phyloP scores from a whole-genome alignment of 176 grass and related monocot genomes.

The Bolboschoenus planiculmis region DNA sequence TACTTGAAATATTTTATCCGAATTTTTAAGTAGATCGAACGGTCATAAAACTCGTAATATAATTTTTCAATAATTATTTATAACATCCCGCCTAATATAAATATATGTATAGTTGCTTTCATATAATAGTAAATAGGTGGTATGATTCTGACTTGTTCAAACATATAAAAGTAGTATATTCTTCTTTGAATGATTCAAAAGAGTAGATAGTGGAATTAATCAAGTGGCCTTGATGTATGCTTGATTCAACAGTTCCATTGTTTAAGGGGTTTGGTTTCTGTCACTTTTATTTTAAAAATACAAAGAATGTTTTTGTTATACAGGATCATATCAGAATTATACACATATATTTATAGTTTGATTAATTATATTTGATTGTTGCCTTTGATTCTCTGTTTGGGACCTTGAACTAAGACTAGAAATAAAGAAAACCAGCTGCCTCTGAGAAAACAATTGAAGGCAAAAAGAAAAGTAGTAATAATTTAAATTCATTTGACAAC shows the following conservation, averaged over 20 bases:
- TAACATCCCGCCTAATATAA: no score
- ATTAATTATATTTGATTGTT: background rate
- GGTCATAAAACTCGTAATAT: no score
- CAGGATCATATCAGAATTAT: background rate
- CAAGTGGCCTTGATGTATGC: background rate
- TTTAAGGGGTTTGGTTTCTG: background rate
- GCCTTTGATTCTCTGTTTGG: background rate
- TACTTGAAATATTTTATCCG: no score
- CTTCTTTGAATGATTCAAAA: background rate
- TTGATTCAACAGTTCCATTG: slow-evolving; percentile 2
- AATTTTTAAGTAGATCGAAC: no score
- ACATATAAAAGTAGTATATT: background rate
- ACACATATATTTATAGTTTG: background rate
- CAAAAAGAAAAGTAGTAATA: no score
- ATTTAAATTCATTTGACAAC: no score
- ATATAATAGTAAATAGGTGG: background rate
- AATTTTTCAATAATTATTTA: no score
- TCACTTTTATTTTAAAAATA: background rate
- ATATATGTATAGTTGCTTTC: background rate
- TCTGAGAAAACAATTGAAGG: background rate
- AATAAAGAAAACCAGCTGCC: background rate
- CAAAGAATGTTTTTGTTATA: background rate
- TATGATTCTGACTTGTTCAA: background rate
- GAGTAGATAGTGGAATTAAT: background rate
- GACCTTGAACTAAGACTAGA: background rate